These are phyloP conservation scores for Sugiyamaella floridensis DNA, from an alignment of 805 yeast species.

Conservation along the genomic window DNA sequence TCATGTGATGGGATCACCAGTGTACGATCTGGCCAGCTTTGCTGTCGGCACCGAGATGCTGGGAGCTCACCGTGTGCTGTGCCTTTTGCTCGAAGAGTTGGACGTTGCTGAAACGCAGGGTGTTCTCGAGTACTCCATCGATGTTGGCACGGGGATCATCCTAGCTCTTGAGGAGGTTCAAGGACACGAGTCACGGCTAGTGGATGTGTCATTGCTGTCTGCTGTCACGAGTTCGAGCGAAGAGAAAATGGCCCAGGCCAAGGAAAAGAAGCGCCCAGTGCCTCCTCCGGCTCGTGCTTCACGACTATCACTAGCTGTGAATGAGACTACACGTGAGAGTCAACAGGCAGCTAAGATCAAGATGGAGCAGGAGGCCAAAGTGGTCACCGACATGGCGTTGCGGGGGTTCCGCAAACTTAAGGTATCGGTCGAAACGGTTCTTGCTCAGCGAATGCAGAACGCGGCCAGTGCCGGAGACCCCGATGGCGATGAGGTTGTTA, in stretches of 20 bases:
- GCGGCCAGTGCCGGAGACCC: not conserved
- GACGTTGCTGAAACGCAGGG: conserved; percentile 22
- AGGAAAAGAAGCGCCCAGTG: not conserved
- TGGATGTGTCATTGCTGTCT: conserved; percentile 5
- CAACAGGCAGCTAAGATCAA: too few relatives aligned
- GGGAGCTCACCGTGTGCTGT: conserved; percentile 18
- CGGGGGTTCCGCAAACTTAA: not conserved
- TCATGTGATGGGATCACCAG: conserved; percentile 18
- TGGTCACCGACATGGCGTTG: not conserved
- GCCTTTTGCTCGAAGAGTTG: conserved; percentile 20
- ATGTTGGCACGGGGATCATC: conserved; percentile 17
- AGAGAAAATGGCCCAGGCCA: not conserved
- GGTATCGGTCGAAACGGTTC: not conserved
- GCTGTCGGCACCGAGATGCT: conserved; percentile 17
- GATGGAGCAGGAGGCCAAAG: not conserved
- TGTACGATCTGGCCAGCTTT: conserved; percentile 12
- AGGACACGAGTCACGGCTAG: not conserved
- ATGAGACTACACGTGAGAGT: too few relatives aligned
- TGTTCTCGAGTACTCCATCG: conserved; percentile 17
- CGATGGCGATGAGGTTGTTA: not conserved
- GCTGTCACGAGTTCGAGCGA: not conserved
- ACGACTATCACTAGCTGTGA: too few relatives aligned
- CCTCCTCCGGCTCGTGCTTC: too few relatives aligned
- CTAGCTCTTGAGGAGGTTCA: conserved; percentile 7
- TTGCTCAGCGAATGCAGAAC: not conserved